Percentiles rank a stretch among this genome's conserved stretches.
Evolutionary conservation across 2,329 filamentous ascomycete genomes (phyloP).

Genomic region (Cercospora citrullina): DNA sequence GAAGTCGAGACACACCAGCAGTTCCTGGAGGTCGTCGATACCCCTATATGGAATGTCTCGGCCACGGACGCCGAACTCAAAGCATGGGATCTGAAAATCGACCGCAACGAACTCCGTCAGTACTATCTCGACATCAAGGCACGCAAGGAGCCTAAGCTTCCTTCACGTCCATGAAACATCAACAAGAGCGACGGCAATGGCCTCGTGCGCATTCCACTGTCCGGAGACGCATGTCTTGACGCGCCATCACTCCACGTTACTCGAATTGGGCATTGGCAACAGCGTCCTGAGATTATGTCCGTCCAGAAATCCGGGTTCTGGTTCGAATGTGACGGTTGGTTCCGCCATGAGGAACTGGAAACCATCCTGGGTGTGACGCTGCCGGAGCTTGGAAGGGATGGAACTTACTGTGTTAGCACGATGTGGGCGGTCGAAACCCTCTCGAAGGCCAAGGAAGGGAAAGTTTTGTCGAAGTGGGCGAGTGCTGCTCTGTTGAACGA

Average conservation of each 20-base stretch:
- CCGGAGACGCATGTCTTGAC: background rate
- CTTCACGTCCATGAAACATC: background rate
- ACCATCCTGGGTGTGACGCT: background rate
- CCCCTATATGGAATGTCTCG: background rate
- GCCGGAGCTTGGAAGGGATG: background rate
- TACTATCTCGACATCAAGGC: background rate
- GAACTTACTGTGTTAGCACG: background rate
- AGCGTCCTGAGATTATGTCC: background rate
- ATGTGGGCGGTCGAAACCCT: background rate
- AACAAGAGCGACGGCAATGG: background rate
- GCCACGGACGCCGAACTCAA: background rate
- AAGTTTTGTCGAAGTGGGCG: background rate
- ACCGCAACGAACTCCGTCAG: background rate
- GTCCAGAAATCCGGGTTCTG: background rate
- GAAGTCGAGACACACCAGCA: background rate
- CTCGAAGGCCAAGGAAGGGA: background rate
- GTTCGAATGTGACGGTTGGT: background rate
- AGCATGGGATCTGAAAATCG: background rate
- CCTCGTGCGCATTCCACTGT: background rate
- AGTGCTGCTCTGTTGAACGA: background rate
- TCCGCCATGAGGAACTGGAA: background rate
- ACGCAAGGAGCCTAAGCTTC: background rate
- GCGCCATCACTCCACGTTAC: background rate
- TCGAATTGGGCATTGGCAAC: background rate
- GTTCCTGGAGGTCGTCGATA: background rate